Evolutionary conservation across 2,329 filamentous ascomycete genomes (phyloP), one percentile per base, ranked within the genome.

Genomic region (Fusarium circinatum): DNA sequence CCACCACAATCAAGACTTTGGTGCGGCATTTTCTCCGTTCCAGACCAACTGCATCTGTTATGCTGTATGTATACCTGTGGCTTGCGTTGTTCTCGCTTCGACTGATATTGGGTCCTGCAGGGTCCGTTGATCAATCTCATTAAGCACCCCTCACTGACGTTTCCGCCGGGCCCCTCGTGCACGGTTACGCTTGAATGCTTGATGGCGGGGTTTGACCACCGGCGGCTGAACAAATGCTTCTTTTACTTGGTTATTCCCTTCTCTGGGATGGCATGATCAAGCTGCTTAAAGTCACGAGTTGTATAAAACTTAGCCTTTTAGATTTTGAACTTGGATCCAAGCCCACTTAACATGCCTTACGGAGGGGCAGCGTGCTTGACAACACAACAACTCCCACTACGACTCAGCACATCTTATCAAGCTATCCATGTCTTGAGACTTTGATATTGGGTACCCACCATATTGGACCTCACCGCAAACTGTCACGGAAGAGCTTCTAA

Each of bases 101-200:
- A 41, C 52, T 30, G 59, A 58, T 26, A 58, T 65, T 41, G 48
- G 60, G 55, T 67, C 61, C 68, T 75, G 72, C 72, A 75, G 72
- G 72, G 72, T 75, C 72, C 68, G 61, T 75, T 75, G 72, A 75
- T 75, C 72, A 73, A 62, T 69, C 72, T 74, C 58, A 59, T 70
- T 70, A 58, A 68, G 60, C 68, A 57, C 68, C 71, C 71, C 71
- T 73, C 71, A 67, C 44, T 68, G 42, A 51, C 42, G 52, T 59
- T 70, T 70, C 32, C 49, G 57, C 51, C 47, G 38, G 28, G 49
- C 58, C 57, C 70, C 71, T 75, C 56, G 61, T 73, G 68, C 68
- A 75, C 72, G 72, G 72, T 59, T 51, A 58, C 30, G 28, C 45
- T 58, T 55, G 38, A 52, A 36, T 62, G 45, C 32, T 42, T 58